phyloP scores from a whole-genome alignment of 139 green algal species.

The Parachlorella kessleri region DNA sequence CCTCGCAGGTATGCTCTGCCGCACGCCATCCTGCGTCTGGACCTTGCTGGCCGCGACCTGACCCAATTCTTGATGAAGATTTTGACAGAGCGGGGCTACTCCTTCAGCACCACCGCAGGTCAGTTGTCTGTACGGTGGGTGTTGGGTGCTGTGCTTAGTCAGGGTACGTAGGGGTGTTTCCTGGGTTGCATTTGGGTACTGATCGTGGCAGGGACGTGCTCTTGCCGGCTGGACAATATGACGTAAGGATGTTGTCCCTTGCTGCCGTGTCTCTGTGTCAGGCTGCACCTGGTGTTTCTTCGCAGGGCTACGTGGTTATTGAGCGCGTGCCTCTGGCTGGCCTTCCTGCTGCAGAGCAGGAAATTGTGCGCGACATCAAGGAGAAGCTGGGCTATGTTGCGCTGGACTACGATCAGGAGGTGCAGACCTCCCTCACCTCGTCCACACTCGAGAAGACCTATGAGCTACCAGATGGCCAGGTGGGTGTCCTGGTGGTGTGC shows the following conservation, averaged over 20 bases:
- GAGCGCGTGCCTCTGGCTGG: no score
- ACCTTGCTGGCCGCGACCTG: slow-evolving; percentile 96
- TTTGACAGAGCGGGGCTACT: slow-evolving; percentile 95
- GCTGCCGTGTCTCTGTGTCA: no score
- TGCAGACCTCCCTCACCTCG: slow-evolving; percentile 72
- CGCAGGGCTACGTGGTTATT: no score
- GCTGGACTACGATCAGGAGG: slow-evolving; percentile 97
- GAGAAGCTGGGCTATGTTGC: slow-evolving; percentile 99
- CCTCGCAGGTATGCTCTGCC: slow-evolving; percentile 85
- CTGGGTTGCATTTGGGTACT: no score
- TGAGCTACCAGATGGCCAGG: slow-evolving; percentile 91
- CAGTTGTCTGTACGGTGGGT: not conserved
- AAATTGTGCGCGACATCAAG: slow-evolving; percentile 99
- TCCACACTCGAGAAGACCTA: slow-evolving; percentile 95
- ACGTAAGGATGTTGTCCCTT: not conserved
- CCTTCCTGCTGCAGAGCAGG: slow-evolving; percentile 78
- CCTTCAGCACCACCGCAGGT: slow-evolving; percentile 94
- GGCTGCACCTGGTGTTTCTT: no score
- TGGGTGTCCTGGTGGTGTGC: no score
- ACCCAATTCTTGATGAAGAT: slow-evolving; percentile 97
- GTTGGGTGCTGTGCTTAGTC: not conserved
- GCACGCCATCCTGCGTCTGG: slow-evolving; percentile 95
- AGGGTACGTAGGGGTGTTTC: not conserved
- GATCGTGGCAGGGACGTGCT: no score
- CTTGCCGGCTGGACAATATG: not conserved